Percentiles rank a stretch among this genome's conserved stretches.
Evolutionary conservation across 495 filamentous ascomycete species (phyloP).

Genomic region (Neurospora sp.): DNA sequence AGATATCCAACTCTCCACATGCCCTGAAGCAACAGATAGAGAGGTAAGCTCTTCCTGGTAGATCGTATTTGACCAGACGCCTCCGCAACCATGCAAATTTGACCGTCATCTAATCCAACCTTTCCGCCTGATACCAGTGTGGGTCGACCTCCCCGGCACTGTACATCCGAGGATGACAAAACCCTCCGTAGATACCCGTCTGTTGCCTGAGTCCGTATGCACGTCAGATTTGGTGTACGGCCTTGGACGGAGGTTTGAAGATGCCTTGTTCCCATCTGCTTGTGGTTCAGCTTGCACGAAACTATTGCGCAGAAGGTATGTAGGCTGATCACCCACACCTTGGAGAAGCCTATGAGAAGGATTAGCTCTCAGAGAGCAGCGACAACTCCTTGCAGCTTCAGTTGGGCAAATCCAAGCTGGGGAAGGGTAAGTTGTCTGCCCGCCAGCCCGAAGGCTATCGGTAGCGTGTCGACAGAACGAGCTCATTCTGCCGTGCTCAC

Average conservation of each 20-base stretch:
- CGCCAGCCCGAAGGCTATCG: background rate
- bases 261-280: background rate
- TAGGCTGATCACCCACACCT: background rate
- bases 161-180: background rate
- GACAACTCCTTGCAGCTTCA: background rate
- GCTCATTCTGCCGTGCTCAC: background rate
- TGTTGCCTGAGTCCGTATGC: background rate
- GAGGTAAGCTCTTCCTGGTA: background rate
- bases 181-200: background rate
- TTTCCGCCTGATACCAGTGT: background rate
- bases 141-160: background rate
- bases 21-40: background rate
- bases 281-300: background rate
- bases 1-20: background rate
- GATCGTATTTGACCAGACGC: background rate
- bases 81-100: background rate
- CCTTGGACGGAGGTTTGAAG: background rate
- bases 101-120: background rate
- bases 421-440: background rate
- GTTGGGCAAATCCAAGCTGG: background rate
- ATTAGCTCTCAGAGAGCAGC: background rate
- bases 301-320: background rate
- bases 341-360: background rate
- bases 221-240: background rate
- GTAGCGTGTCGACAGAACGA: background rate